phyloP scores from a whole-genome alignment of 2,329 filamentous ascomycete species.

The Cadophora malorum region DNA sequence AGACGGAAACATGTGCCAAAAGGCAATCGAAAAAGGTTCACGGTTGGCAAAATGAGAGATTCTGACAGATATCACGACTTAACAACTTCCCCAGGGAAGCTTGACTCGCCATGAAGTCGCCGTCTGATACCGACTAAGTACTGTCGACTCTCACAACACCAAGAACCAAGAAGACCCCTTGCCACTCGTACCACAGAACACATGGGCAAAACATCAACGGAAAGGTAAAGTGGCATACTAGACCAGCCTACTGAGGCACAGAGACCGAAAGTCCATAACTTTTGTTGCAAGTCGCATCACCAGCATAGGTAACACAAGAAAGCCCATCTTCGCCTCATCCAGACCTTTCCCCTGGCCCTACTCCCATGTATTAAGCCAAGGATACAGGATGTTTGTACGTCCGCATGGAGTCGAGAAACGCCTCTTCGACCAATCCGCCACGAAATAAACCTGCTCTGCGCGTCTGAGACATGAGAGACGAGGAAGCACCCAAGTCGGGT shows the following conservation, averaged over 20 bases:
- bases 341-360: no score
- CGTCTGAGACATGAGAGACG: slow-evolving; percentile 2
- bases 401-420: background rate
- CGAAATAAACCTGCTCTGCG: background rate
- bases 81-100: background rate
- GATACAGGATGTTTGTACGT: background rate
- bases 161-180: background rate
- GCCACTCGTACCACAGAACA: background rate
- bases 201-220: background rate
- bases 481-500: background rate
- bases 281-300: slow-evolving; percentile 35
- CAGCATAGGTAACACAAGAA: slow-evolving; percentile 11
- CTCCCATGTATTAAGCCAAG: background rate
- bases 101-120: no score
- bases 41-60: background rate
- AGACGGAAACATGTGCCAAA: background rate
- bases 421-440: slow-evolving; percentile 2
- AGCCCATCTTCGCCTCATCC: background rate
- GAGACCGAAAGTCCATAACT: background rate
- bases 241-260: background rate
- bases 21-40: background rate
- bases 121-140: background rate
- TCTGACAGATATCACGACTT: background rate
- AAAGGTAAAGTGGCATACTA: background rate
- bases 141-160: background rate